Evolutionary conservation across 2,329 filamentous ascomycete genomes (phyloP), one percentile per base, ranked within the genome.

Genomic region (Ceratocystiopsis minuta): DNA sequence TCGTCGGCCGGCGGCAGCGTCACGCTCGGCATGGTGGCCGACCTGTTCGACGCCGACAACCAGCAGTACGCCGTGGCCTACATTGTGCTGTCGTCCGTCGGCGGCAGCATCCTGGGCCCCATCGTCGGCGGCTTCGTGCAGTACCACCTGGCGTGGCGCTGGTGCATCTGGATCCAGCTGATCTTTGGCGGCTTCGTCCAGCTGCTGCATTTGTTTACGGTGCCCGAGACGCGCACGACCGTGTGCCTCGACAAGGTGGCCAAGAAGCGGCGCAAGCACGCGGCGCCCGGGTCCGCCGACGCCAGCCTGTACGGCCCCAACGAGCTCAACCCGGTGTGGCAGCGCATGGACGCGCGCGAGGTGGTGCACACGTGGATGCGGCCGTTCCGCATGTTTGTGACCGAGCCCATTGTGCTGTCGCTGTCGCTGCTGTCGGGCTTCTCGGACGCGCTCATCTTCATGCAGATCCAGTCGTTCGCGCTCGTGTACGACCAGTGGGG

Each of bases 231-330:
- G 0, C 69, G 83, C 41, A 71, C 75, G 1, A 84, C 78, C 5
- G 71, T 86, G 46, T 68, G 90, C 63, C 76, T 92, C 67, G 78
- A 90, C 60, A 66, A 65, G 2, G 83, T 87, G 45, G 84, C 84
- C 24, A 84, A 84, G 67, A 75, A 72, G 56, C 72, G 76, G 48
- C 72, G 83, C 56, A 64, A 76, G 59, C 62, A 62, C 12, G 75
- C 75, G 34, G 58, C 70, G 49, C 63, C 67, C 39, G 75, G 36
- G 12, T 24, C 36, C 1, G 17, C 36, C 17, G 36, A 42, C 9
- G 40, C 32, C 11, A 14, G 81, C 48, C 56, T 85, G 48, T 83
- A 73, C 51, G 82, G 83, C 1, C 80, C 80, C 0, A 75, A 80
- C 45, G 83, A 90, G 58, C 66, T 85, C 12, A 62, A 72, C 12